Percentiles rank a stretch among this genome's conserved stretches.
phyloP scores from a whole-genome alignment of 2,329 filamentous ascomycete species.

The Fusarium tanahbumbuense region DNA sequence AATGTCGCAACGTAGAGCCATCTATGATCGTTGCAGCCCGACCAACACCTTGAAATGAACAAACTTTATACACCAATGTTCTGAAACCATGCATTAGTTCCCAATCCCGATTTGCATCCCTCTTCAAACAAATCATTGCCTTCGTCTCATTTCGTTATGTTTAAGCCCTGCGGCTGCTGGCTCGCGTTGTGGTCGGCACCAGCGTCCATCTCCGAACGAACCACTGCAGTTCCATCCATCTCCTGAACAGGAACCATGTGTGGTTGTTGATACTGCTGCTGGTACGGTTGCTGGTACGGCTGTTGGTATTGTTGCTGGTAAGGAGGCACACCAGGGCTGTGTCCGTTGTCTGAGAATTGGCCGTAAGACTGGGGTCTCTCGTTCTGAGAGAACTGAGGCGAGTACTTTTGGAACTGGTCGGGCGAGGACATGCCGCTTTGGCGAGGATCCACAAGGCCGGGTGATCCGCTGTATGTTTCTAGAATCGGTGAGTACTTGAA shows the following conservation, averaged over 20 bases:
- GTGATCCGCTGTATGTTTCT: slow-evolving; percentile 36
- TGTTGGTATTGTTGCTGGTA: slow-evolving; percentile 25
- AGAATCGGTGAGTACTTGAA: slow-evolving; percentile 10
- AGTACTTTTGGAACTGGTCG: slow-evolving; percentile 38
- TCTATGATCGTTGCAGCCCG: not conserved
- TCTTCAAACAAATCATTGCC: not conserved
- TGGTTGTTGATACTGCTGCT: slow-evolving; percentile 14
- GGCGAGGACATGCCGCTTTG: slow-evolving; percentile 31
- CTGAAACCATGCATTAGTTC: not conserved
- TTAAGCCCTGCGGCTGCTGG: slow-evolving; percentile 2
- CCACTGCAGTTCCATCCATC: slow-evolving; percentile 39
- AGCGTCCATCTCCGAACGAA: slow-evolving; percentile 39
- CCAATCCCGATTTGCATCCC: not conserved
- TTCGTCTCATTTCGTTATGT: slow-evolving; percentile 6
- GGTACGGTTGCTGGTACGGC: slow-evolving; percentile 20
- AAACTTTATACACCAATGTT: not conserved
- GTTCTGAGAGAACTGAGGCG: slow-evolving; percentile 30
- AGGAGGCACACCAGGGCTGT: slow-evolving; percentile 22
- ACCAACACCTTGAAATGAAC: not conserved
- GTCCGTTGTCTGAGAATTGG: slow-evolving; percentile 35
- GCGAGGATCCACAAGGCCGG: slow-evolving; percentile 20
- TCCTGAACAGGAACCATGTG: slow-evolving; percentile 38
- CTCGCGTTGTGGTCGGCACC: slow-evolving; percentile 18
- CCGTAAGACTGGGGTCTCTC: slow-evolving; percentile 31
- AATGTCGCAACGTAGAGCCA: not conserved